phyloP scores from a whole-genome alignment of 2,329 filamentous ascomycete species.

The Microdochium nivale region DNA sequence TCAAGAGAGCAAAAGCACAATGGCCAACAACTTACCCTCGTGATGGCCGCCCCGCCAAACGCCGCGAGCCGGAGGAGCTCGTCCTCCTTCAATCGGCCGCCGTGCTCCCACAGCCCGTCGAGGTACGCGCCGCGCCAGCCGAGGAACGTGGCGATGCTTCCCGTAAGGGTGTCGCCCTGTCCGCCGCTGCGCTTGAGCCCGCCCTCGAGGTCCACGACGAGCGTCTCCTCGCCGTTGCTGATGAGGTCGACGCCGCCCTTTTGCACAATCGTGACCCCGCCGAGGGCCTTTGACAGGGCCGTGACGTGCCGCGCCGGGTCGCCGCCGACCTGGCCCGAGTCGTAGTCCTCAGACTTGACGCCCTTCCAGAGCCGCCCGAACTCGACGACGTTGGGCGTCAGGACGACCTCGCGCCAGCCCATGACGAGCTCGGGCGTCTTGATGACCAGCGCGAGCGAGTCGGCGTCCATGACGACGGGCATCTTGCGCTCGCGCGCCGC shows the following conservation, averaged over 20 bases:
- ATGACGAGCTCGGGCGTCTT: conserved; percentile 66
- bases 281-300: conserved; percentile 64
- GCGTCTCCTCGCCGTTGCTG: conserved; percentile 67
- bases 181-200: conserved; percentile 87
- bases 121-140: conserved; percentile 84
- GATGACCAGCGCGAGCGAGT: conserved; percentile 74
- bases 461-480: conserved; percentile 85
- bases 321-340: conserved; percentile 10
- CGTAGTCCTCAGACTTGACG: conserved; percentile 44
- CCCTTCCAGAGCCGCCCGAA: conserved; percentile 75
- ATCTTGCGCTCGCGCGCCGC: conserved; percentile 65
- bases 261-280: conserved; percentile 83
- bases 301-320: conserved; percentile 44
- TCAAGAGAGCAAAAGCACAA: background rate
- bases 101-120: conserved; percentile 68
- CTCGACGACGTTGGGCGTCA: conserved; percentile 94
- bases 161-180: conserved; percentile 92
- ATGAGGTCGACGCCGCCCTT: conserved; percentile 81
- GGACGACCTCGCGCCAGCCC: conserved; percentile 74
- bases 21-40: conserved; percentile 49
- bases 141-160: conserved; percentile 77
- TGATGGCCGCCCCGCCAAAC: conserved; percentile 80
- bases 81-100: conserved; percentile 36
- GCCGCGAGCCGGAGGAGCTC: conserved; percentile 70
- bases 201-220: conserved; percentile 68